These are phyloP conservation scores for Neofusicoccum sp. DNA, from an alignment of 2,329 filamentous ascomycete species.

Conservation along the genomic window DNA sequence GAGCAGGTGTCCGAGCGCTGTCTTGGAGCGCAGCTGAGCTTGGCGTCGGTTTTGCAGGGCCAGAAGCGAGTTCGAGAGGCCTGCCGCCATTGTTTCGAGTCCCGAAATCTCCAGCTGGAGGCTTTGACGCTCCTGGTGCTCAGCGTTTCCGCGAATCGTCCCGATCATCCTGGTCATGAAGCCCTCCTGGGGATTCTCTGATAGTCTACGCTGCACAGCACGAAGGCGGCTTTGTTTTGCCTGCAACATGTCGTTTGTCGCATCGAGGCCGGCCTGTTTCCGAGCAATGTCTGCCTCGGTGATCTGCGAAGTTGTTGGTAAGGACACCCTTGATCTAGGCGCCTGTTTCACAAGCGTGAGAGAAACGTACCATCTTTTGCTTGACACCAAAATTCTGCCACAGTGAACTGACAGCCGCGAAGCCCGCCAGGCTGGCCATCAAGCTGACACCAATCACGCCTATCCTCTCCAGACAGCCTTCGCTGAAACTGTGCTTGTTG, in stretches of 20 bases:
- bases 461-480: conserved; percentile 65
- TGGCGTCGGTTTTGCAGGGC: conserved; percentile 65
- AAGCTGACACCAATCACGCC: conserved; percentile 83
- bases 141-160: conserved; percentile 65
- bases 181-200: conserved; percentile 53
- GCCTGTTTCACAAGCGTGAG: conserved; percentile 22
- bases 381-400: conserved; percentile 80
- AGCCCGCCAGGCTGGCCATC: conserved; percentile 87
- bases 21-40: conserved; percentile 68
- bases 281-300: conserved; percentile 74
- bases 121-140: conserved; percentile 55
- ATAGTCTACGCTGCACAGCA: conserved; percentile 67
- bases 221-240: conserved; percentile 74
- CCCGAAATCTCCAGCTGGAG: conserved; percentile 77
- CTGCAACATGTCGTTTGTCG: conserved; percentile 76
- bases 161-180: conserved; percentile 76
- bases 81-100: conserved; percentile 76
- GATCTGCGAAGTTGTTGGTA: conserved; percentile 39
- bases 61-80: conserved; percentile 66
- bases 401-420: conserved; percentile 82
- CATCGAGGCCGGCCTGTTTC: conserved; percentile 77
- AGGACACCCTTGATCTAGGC: background rate
- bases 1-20: conserved; percentile 65
- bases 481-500: conserved; percentile 51
- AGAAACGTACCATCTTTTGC: conserved; percentile 54